These are phyloP conservation scores for Hortaea werneckii DNA, from an alignment of 2,329 filamentous ascomycete species.

Conservation along the genomic window DNA sequence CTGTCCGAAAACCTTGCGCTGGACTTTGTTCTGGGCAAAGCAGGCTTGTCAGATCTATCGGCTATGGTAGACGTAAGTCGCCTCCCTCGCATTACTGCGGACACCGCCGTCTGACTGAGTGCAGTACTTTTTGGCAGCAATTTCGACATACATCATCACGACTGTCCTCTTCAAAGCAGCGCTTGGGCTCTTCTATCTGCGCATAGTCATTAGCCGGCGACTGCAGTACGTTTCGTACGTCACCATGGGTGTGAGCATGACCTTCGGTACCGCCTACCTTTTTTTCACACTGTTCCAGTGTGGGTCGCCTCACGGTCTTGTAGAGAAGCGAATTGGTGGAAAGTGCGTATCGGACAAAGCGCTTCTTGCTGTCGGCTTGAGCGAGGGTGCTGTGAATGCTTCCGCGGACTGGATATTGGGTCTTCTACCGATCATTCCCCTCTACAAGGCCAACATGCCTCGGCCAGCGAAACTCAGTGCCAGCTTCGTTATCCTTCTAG, in stretches of 20 bases:
- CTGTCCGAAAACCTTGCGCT: slow-evolving; percentile 1
- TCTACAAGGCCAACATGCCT: slow-evolving; percentile 33
- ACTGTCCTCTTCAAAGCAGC: slow-evolving; percentile 36
- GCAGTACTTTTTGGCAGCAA: slow-evolving; percentile 21
- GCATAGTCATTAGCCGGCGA: slow-evolving; percentile 31
- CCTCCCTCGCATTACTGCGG: too few relatives aligned
- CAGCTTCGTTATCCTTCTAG: slow-evolving; percentile 30
- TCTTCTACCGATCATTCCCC: slow-evolving; percentile 30
- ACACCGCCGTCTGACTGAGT: too few relatives aligned
- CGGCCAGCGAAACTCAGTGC: slow-evolving; percentile 31
- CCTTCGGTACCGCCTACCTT: slow-evolving; percentile 27
- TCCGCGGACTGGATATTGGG: slow-evolving; percentile 27
- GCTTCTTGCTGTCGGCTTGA: slow-evolving; percentile 13
- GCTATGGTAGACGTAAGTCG: too few relatives aligned
- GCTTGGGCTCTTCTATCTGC: slow-evolving; percentile 35
- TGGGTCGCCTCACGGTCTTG: slow-evolving; percentile 16
- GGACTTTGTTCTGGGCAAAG: background rate
- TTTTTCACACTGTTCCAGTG: slow-evolving; percentile 24
- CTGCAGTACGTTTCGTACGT: slow-evolving; percentile 23
- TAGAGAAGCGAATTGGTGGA: slow-evolving; percentile 9
- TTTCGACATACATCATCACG: slow-evolving; percentile 31
- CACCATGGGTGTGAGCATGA: slow-evolving; percentile 19
- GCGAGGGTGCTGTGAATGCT: slow-evolving; percentile 25
- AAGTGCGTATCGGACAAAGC: slow-evolving; percentile 11
- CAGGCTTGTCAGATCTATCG: too few relatives aligned